Conservation (phyloP, 2,329 filamentous ascomycete species). For the Apiospora aurea region DNA sequence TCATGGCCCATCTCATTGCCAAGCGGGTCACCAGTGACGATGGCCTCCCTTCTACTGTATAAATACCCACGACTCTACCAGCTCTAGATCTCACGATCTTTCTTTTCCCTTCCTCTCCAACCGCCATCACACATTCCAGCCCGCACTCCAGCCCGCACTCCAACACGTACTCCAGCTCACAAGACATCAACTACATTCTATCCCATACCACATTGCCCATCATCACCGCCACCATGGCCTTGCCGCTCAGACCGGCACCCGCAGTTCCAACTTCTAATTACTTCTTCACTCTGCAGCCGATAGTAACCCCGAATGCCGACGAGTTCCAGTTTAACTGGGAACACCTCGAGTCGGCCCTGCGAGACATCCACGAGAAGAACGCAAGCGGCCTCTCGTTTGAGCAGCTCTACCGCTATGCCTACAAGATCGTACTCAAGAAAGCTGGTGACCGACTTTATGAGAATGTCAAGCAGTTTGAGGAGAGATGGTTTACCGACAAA, state of each 20-base stretch:
- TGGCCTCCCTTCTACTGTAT: neutral
- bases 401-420: conserved; percentile 90
- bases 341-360: conserved; percentile 76
- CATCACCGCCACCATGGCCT: conserved; percentile 25
- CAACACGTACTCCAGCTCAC: no score
- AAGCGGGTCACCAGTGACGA: neutral
- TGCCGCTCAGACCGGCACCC: conserved; percentile 8
- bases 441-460: conserved; percentile 84
- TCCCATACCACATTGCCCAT: neutral
- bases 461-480: conserved; percentile 80
- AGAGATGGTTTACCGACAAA: conserved; percentile 77
- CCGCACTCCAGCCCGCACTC: neutral
- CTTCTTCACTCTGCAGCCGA: conserved; percentile 34
- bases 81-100: neutral
- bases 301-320: conserved; percentile 56
- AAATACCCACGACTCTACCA: neutral
- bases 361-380: conserved; percentile 91
- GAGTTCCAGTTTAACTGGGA: conserved; percentile 90
- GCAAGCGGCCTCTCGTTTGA: conserved; percentile 92
- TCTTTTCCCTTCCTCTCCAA: neutral
- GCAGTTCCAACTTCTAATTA: neutral
- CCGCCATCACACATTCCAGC: neutral
- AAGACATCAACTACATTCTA: neutral
- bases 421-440: conserved; percentile 91
- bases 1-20: neutral